A percentile compares a stretch with the other conserved stretches of the same genome.
phyloP scores from a whole-genome alignment of 2,329 filamentous ascomycete genomes.

The Dichotomopilus funicola region DNA sequence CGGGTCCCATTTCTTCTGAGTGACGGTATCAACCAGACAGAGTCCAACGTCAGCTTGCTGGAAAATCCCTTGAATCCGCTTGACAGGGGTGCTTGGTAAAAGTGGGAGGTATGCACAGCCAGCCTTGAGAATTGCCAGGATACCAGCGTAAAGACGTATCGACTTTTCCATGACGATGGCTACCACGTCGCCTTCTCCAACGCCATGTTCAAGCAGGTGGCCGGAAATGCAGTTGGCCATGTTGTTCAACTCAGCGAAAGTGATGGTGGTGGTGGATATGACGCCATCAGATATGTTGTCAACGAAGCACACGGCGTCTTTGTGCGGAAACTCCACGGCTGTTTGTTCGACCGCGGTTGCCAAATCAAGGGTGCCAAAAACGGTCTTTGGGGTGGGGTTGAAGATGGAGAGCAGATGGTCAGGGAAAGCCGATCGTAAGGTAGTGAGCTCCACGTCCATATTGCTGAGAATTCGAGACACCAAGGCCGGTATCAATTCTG shows the following conservation, averaged over 20 bases:
- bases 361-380: conserved; percentile 38
- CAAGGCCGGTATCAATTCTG: conserved; percentile 55
- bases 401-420: conserved; percentile 40
- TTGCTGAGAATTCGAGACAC: conserved; percentile 28
- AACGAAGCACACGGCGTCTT: conserved; percentile 60
- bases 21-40: conserved; percentile 37
- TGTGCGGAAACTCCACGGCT: conserved; percentile 42
- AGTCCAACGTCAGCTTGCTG: conserved; percentile 46
- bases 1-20: conserved; percentile 15
- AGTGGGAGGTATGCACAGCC: conserved; percentile 78
- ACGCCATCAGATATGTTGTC: conserved; percentile 36
- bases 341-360: conserved; percentile 48
- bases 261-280: conserved; percentile 39
- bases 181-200: conserved; percentile 52
- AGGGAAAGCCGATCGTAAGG: conserved; percentile 26
- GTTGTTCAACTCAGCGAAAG: conserved; percentile 59
- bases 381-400: conserved; percentile 35
- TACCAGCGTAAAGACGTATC: conserved; percentile 61
- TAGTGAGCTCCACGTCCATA: conserved; percentile 22
- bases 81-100: conserved; percentile 60
- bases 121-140: conserved; percentile 67
- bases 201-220: conserved; percentile 42
- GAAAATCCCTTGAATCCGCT: conserved; percentile 57
- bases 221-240: conserved; percentile 58
- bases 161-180: conserved; percentile 75